Evolutionary conservation across 495 filamentous ascomycete genomes (phyloP).

Genomic region (Cercophora sp.): DNA sequence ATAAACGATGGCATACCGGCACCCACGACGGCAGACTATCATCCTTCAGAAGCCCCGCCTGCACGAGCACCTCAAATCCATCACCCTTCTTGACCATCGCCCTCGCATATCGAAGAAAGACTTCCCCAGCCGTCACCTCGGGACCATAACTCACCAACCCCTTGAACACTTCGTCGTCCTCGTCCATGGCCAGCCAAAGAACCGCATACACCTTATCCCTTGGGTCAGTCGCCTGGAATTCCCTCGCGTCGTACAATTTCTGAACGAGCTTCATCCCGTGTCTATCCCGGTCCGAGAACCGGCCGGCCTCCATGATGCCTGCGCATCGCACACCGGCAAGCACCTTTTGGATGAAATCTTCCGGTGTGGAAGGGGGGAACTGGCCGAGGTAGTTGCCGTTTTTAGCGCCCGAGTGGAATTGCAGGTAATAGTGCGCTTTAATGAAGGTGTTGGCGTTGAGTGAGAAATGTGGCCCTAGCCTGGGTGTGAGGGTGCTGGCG

Average conservation of each 20-base stretch:
- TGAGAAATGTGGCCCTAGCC: background rate
- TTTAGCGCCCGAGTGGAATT: background rate
- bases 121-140: background rate
- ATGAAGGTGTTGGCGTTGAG: background rate
- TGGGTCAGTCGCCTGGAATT: background rate
- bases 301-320: background rate
- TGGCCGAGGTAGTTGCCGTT: background rate
- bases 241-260: background rate
- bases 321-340: background rate
- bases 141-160: background rate
- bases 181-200: background rate
- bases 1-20: background rate
- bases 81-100: background rate
- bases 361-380: background rate
- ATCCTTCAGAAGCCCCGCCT: background rate
- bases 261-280: background rate
- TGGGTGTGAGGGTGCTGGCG: background rate
- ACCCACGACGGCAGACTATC: background rate
- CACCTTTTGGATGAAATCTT: background rate
- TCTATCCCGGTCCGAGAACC: background rate
- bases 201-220: background rate
- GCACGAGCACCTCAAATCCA: background rate
- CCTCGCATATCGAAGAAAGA: background rate
- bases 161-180: background rate
- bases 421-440: background rate